Conservation (phyloP, 2,329 filamentous ascomycete species). For the Sarocladium strictum region DNA sequence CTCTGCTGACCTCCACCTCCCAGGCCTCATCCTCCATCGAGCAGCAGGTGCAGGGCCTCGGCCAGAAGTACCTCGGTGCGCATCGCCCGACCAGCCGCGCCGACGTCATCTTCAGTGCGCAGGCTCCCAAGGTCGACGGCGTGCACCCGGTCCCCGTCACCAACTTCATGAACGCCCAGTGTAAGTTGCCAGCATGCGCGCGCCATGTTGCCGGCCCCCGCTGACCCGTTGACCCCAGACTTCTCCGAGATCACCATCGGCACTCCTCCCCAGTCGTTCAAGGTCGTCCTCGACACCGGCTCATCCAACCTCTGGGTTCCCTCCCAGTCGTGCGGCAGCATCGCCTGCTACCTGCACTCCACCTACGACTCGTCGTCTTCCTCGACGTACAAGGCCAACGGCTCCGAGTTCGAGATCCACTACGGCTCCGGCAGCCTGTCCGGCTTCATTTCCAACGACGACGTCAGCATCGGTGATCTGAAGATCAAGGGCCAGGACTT, state of each 20-base stretch:
- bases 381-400: conserved; percentile 90
- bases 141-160: conserved; percentile 81
- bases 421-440: conserved; percentile 94
- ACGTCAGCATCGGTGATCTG: conserved; percentile 80
- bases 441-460: conserved; percentile 89
- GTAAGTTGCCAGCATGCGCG: conserved; percentile 48
- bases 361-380: conserved; percentile 93
- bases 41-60: conserved; percentile 72
- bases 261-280: conserved; percentile 89
- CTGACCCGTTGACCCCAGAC: conserved; percentile 47
- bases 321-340: conserved; percentile 81
- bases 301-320: conserved; percentile 99
- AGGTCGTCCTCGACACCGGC: conserved; percentile 96
- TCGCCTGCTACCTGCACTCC: conserved; percentile 94
- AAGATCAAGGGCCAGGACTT: conserved; percentile 87
- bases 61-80: conserved; percentile 91
- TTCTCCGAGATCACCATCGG: conserved; percentile 96
- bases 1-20: background rate
- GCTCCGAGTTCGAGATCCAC: conserved; percentile 82
- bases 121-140: conserved; percentile 57
- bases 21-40: conserved; percentile 59
- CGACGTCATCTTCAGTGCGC: conserved; percentile 75
- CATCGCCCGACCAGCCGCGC: conserved; percentile 58
- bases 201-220: background rate
- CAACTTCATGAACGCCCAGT: conserved; percentile 99